Evolutionary conservation across 345 rosid species (phyloP).

Genomic region (Pistacia atlantica): DNA sequence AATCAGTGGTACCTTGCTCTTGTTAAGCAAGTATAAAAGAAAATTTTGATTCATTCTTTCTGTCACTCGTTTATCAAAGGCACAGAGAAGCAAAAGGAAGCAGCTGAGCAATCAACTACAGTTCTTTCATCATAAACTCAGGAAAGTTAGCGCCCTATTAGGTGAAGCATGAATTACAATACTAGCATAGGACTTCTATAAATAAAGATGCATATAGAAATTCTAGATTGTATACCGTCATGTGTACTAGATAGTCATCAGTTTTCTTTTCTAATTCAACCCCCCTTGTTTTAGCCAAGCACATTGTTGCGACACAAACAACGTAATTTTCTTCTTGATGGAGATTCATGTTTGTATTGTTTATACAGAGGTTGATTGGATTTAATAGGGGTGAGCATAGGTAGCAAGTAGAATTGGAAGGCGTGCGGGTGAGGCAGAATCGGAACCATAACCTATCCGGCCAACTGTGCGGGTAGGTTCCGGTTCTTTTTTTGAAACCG

Average conservation of each 20-base stretch:
- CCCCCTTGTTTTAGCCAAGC: neutral
- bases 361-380: neutral
- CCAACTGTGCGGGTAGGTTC: no score
- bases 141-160: neutral
- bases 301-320: no score
- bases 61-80: neutral
- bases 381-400: no score
- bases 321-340: neutral
- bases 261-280: no score
- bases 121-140: neutral
- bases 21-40: neutral
- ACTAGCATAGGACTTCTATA: no score
- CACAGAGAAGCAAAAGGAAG: constrained; percentile 1
- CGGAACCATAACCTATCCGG: no score
- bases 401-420: no score
- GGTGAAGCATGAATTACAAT: neutral
- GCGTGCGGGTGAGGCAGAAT: no score
- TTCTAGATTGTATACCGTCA: neutral
- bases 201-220: neutral
- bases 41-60: constrained; percentile 5
- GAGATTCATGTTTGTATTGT: neutral
- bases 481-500: no score
- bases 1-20: no score
- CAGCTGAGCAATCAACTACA: neutral
- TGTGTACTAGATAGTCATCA: neutral